phyloP scores from a whole-genome alignment of 148 eudicot species.

The Fagopyrum tataricum region DNA sequence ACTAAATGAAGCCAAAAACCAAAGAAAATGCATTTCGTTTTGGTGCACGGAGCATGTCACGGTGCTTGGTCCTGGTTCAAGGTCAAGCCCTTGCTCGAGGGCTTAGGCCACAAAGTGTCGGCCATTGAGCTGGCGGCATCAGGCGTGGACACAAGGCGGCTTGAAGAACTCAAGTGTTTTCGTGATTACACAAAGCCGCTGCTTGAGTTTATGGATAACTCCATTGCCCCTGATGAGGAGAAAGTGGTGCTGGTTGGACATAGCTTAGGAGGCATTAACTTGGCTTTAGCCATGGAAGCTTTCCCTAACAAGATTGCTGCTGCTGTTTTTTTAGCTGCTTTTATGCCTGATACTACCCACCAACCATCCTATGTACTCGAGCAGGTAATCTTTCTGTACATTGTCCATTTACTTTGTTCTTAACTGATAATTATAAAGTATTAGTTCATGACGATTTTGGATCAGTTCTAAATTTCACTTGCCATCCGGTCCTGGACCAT shows the following conservation, averaged over 20 bases:
- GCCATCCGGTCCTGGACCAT: too few relatives aligned
- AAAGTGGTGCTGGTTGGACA: slow-evolving; percentile 27
- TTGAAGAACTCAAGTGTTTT: slow-evolving; percentile 20
- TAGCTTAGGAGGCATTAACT: slow-evolving; percentile 25
- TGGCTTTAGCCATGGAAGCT: slow-evolving; percentile 25
- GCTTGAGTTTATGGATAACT: slow-evolving; percentile 24
- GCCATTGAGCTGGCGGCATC: slow-evolving; percentile 28
- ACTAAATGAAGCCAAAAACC: background rate
- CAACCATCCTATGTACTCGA: slow-evolving; percentile 23
- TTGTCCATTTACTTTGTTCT: background rate
- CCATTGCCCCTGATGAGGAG: slow-evolving; percentile 13
- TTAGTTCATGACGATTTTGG: too few relatives aligned
- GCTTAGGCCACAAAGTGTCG: slow-evolving; percentile 21
- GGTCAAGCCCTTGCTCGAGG: slow-evolving; percentile 23
- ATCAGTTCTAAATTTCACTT: too few relatives aligned
- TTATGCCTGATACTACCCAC: slow-evolving; percentile 27
- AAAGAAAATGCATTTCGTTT: slow-evolving; percentile 22
- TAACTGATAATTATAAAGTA: too few relatives aligned
- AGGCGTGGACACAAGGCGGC: slow-evolving; percentile 15
- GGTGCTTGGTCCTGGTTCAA: slow-evolving; percentile 36
- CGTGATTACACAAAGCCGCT: slow-evolving; percentile 22
- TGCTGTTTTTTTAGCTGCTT: slow-evolving; percentile 25
- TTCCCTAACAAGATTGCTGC: slow-evolving; percentile 18
- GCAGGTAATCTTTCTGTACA: slow-evolving; percentile 18
- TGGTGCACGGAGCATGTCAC: slow-evolving; percentile 27